Evolutionary conservation across 139 green algal genomes (phyloP).

Genomic region (Coccomyxa sp.): DNA sequence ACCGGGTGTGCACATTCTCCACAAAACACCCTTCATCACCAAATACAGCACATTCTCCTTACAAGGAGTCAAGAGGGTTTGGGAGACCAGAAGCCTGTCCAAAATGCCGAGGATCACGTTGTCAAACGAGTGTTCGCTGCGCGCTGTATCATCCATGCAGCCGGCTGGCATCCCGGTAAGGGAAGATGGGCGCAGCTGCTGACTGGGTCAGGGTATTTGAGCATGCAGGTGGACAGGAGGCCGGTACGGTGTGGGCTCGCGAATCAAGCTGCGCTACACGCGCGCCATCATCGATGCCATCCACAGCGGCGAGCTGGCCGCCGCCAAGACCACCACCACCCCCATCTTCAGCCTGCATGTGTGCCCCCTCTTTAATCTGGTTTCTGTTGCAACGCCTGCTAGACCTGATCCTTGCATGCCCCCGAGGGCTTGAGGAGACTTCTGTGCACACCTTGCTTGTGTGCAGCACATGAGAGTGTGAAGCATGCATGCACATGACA

Average conservation of each 20-base stretch:
- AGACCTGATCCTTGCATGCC: not conserved
- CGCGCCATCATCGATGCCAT: conserved; percentile 95
- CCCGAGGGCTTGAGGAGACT: not conserved
- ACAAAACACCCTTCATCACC: too few relatives aligned
- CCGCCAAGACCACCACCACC: conserved; percentile 49
- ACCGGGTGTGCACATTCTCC: conserved; percentile 45
- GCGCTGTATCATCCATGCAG: too few relatives aligned
- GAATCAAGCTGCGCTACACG: conserved; percentile 90
- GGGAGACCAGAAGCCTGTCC: too few relatives aligned
- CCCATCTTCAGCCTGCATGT: conserved; percentile 84
- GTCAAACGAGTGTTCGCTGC: too few relatives aligned
- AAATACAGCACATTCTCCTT: too few relatives aligned
- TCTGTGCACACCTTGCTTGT: not conserved
- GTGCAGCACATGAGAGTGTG: not conserved
- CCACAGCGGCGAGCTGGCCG: conserved; percentile 75
- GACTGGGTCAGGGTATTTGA: too few relatives aligned
- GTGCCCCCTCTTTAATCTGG: not conserved
- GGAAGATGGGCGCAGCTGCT: too few relatives aligned
- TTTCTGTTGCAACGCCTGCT: not conserved
- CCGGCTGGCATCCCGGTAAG: too few relatives aligned
- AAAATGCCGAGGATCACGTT: too few relatives aligned
- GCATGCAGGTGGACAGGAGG: not conserved
- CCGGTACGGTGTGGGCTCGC: conserved; percentile 76
- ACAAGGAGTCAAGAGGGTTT: too few relatives aligned
- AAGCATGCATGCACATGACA: not conserved